Base-by-base conservation (phyloP, 1,284 basidiomycete genomes). In the Laetiporus sulphureus region DNA sequence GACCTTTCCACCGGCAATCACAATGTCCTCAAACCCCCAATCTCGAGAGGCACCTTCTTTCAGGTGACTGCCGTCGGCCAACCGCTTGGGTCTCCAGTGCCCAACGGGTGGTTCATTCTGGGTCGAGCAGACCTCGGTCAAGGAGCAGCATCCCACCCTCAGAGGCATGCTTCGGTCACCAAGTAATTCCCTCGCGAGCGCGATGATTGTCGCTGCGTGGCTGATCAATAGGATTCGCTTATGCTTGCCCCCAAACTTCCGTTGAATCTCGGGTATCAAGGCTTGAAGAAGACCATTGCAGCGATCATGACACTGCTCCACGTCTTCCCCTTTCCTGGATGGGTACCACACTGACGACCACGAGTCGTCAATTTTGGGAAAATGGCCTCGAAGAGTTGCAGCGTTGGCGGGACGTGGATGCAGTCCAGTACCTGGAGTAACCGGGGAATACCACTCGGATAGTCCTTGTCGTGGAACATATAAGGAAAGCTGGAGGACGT, bases 391-490 rank as follows among this genome's bases (percentile, higher is more conserved):
- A 13, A 89, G 67, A 19, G 66, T 63, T 8, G 65, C 36, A 29
- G 85, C 75, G 23, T 69, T 57, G 23, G 67, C 65, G 11, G 83
- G 79, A 18, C 83, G 75, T n/a, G 83, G 83, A 56, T 87, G 83
- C 29, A 91, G 66, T 37, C 84, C 79, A 6, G 83, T 82, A 7
- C 74, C 73, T 0, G 76, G 75, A 5, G 59, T 63, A 18, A 77
- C 86, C 21, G 83, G 86, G 2, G 83, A 85, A 60, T 85, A 92
- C 89, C 89, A 92, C 61, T 92, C 91, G 4, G 78, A 74, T 8
- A 92, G 58, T 7, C 89, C 89, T 85, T 51, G 1, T n/a, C 15
- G 13, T 7, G 4, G 27, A 13, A 27, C 21, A 31, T 22, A 11
- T 4, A 23, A 12, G 25, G 12, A 13, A n/a, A 36, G 4, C 3